Base-by-base conservation (phyloP, 306 rosid genomes). In the Trichosanthes truncata region DNA sequence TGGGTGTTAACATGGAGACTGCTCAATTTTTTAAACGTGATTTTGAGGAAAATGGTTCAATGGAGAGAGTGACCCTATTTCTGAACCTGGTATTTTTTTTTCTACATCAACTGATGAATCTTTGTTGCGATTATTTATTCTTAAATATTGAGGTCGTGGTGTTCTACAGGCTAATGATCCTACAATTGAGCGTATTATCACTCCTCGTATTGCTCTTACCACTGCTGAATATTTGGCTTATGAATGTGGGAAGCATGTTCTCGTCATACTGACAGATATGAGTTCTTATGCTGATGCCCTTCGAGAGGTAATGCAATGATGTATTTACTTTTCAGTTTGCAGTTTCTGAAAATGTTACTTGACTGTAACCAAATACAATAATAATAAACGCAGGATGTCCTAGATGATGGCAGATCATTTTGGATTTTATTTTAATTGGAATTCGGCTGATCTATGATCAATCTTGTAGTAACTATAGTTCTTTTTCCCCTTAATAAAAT, bases 1-100 rank as follows among this genome's bases (percentile, higher is more conserved):
- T 96, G 99, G 99, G 99, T 81, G 99, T 96, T 80, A 96, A 96
- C 87, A 96, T 96, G 99, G 99, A 96, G 87, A 90, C 99, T 76
- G 99, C 99, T 26, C 99, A 96, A 87, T 96, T 96, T 84, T 96
- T 96, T 78, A 96, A 96, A 82, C 98, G 99, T 52, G 99, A 96
- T 87, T 96, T 96, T 82, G 99, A 96, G 93, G 99, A 96, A 87
- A 93, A 96, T 86, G 99, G 99, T 53, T 96, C 99, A 41, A 96
- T 96, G 99, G 99, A 96, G 90, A 93, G 99, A 88, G 99, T 96
- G 87, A 96, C 99, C 65, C 97, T 96, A 83, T 96, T 96, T 87
- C 89, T 96, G 85, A 96, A 96, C 83, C 89, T 96, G 97, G 99
- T 96, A 93, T 51, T 53, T 13, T 78, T 63, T 61, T 78, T 43